Conservation (phyloP, 352 stramenopile genomes). For the Detonula confervacea region DNA sequence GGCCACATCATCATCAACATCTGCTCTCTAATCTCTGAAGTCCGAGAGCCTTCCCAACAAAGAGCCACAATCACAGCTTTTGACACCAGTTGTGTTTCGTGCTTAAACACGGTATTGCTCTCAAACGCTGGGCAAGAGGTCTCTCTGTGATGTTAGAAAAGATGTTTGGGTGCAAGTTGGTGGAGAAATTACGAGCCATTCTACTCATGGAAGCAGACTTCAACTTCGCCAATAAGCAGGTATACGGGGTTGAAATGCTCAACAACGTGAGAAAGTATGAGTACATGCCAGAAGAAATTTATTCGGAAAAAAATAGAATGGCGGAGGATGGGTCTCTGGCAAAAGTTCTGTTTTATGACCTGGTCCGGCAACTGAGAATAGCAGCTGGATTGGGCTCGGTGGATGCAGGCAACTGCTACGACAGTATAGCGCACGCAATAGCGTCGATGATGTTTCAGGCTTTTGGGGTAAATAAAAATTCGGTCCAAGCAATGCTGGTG, state of each 20-base stretch:
- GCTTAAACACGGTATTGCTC: too few species aligned
- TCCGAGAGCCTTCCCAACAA: too few species aligned
- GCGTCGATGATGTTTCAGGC: constrained; percentile 13
- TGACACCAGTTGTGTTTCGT: too few species aligned
- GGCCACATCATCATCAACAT: too few species aligned
- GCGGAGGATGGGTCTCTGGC: constrained; percentile 16
- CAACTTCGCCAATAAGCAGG: constrained; percentile 32
- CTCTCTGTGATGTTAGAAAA: constrained; percentile 56
- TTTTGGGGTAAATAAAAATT: too few species aligned
- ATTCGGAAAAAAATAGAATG: constrained; percentile 5
- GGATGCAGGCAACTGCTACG: constrained; percentile 24
- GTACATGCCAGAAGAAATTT: constrained; percentile 30
- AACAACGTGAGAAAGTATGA: constrained; percentile 11
- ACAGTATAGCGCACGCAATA: constrained; percentile 23
- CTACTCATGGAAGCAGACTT: constrained; percentile 52
- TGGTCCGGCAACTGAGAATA: neutral
- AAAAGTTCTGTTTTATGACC: constrained; percentile 20
- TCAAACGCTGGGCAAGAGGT: constrained; percentile 30
- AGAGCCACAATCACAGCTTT: too few species aligned
- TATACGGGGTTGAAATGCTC: constrained; percentile 30
- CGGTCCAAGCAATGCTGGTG: neutral
- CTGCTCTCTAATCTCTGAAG: too few species aligned
- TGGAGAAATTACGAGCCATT: constrained; percentile 35
- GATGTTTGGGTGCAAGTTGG: constrained; percentile 10
- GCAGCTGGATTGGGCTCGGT: constrained; percentile 5